Evolutionary conservation across 1,139 yeast species (phyloP), one percentile per base, ranked within the genome.

Genomic region (Pichia sp.): DNA sequence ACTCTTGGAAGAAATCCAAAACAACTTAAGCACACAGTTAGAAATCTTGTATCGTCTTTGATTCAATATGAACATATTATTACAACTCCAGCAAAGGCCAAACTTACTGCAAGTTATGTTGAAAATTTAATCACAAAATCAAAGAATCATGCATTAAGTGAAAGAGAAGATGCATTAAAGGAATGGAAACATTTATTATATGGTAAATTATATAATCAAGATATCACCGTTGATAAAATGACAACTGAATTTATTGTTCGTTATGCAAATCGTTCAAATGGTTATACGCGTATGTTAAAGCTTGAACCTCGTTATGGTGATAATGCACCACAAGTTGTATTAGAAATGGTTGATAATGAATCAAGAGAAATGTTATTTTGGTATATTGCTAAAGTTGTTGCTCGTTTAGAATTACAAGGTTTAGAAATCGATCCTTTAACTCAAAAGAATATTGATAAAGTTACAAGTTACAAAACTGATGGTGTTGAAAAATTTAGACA

Each of bases 301-400:
- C 72, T 94, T 55, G 97, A 92, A 66, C 89, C 94, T 34, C 75
- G 98, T 58, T 68, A 84, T 47, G 94, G 92, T 57, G 98, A 94
- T 65, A 85, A 83, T 56, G 96, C 97, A 0, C 92, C 94, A 28
- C 92, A 86, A 75, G 83, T 95, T 2, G 83, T 92, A 18, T 65
- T 94, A 49, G 98, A 94, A 66, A 72, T 94, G 47, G 95, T 92
- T 2, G 96, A 86, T 58, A 82, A 85, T 10, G 69, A 76, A 0
- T 78, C 78, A 33, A 76, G 80, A 57, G 96, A 88, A 62, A 76
- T 86, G 72, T 80, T 83, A 59, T 77, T 81, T 57, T 86, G 95
- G 80, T 72, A 80, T 61, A 75, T 81, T 27, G 96, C 96, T 30
- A 79, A 87, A 64, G 73, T 80, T 2, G 94, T 86, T 7, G 96